These are phyloP conservation scores for Fusarium decemcellulare DNA, from an alignment of 2,329 filamentous ascomycete genomes.

Conservation along the genomic window DNA sequence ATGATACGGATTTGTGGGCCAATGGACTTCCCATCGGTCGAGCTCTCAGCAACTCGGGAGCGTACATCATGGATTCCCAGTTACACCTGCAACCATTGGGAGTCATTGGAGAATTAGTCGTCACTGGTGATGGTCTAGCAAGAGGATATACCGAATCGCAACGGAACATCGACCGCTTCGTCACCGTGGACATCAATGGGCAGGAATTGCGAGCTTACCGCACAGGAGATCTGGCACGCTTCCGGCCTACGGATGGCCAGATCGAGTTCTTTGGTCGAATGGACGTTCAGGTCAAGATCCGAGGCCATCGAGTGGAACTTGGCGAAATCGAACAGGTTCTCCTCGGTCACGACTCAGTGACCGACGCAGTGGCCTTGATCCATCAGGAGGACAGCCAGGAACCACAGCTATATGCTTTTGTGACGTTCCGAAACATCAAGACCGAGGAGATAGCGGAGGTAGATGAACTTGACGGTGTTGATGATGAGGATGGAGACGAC, in stretches of 20 bases:
- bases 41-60: constrained; percentile 39
- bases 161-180: constrained; percentile 31
- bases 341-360: not conserved
- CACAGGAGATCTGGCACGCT: constrained; percentile 47
- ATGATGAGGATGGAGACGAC: not conserved
- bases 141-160: constrained; percentile 35
- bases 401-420: too few relatives aligned
- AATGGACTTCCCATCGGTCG: constrained; percentile 41
- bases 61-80: constrained; percentile 43
- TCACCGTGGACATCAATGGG: constrained; percentile 4
- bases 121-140: constrained; percentile 40
- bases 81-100: constrained; percentile 36
- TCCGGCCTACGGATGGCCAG: constrained; percentile 34
- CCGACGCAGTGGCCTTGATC: not conserved
- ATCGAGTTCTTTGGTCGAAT: constrained; percentile 49
- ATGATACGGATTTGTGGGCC: not conserved
- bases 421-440: too few relatives aligned
- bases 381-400: not conserved
- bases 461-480: too few relatives aligned
- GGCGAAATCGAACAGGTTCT: constrained; percentile 44
- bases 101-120: constrained; percentile 46
- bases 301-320: constrained; percentile 50
- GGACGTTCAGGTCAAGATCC: constrained; percentile 50
- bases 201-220: not conserved
- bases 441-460: too few relatives aligned